phyloP scores from a whole-genome alignment of 1,139 yeast species.

The Yamadazyma membranifaciens region DNA sequence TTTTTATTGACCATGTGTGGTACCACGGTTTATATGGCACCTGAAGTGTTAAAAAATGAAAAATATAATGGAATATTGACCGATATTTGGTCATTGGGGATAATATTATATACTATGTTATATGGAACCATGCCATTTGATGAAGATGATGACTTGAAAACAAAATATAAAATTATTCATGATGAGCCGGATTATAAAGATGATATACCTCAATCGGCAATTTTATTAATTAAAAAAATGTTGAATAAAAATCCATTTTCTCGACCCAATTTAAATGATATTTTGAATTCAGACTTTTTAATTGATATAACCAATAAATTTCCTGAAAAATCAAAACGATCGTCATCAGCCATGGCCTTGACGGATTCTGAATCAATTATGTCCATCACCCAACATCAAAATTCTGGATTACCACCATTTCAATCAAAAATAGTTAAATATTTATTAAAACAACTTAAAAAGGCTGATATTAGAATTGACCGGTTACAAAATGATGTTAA shows the following conservation, averaged over 20 bases:
- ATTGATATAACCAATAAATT: conserved; percentile 36
- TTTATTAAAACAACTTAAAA: conserved; percentile 60
- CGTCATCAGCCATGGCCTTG: conserved; percentile 11
- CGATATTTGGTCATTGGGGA: conserved; percentile 92
- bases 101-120: conserved; percentile 84
- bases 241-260: conserved; percentile 63
- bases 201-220: conserved; percentile 47
- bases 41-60: conserved; percentile 69
- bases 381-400: conserved; percentile 42
- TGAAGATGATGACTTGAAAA: conserved; percentile 70
- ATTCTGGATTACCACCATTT: conserved; percentile 43
- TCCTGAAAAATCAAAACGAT: conserved; percentile 14
- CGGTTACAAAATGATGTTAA: conserved; percentile 60
- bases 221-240: conserved; percentile 50
- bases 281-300: conserved; percentile 63
- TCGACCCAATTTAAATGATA: conserved; percentile 61
- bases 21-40: conserved; percentile 95
- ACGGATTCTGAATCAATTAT: conserved; percentile 38
- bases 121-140: conserved; percentile 92
- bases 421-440: conserved; percentile 63
- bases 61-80: conserved; percentile 79
- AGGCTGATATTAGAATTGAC: conserved; percentile 67
- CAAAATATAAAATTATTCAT: conserved; percentile 59
- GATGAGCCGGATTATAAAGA: conserved; percentile 60
- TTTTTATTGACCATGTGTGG: conserved; percentile 86